These are phyloP conservation scores for Clitopilus hobsonii DNA, from an alignment of 768 basidiomycete genomes.

Conservation along the genomic window DNA sequence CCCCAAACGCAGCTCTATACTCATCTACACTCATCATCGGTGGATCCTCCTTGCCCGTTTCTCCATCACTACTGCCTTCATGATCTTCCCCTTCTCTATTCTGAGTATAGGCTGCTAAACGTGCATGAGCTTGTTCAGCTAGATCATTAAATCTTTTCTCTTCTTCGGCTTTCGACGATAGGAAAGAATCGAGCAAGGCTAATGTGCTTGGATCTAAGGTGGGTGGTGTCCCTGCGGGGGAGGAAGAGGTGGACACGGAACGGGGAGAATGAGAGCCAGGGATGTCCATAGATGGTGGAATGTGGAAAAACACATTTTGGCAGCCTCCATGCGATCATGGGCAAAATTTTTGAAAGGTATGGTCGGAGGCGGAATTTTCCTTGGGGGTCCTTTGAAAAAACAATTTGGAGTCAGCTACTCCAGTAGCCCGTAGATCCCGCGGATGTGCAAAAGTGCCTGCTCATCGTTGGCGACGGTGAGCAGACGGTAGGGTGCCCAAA, in stretches of 20 bases:
- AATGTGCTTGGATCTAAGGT: slow-evolving; percentile 30
- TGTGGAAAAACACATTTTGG: neutral
- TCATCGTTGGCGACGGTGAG: no score
- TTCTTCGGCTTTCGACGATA: slow-evolving; percentile 36
- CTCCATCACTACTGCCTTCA: slow-evolving; percentile 8
- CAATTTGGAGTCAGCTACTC: no score
- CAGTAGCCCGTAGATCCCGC: no score
- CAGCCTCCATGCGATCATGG: no score
- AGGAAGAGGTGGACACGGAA: slow-evolving; percentile 14
- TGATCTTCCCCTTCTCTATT: slow-evolving; percentile 19
- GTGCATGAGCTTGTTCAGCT: slow-evolving; percentile 28
- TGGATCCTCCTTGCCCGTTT: slow-evolving; percentile 15
- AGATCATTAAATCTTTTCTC: slow-evolving; percentile 37
- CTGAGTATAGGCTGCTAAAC: slow-evolving; percentile 30
- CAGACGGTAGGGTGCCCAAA: no score
- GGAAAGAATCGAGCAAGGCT: slow-evolving; percentile 34
- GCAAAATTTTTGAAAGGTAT: no score
- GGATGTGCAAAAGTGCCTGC: no score
- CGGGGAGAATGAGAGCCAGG: slow-evolving; percentile 15
- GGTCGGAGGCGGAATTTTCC: no score
- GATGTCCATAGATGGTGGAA: neutral
- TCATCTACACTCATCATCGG: slow-evolving; percentile 40
- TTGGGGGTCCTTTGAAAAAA: no score
- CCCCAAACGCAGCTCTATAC: slow-evolving; percentile 36
- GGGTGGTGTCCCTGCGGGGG: slow-evolving; percentile 32